Percentiles rank a stretch among this genome's conserved stretches.
These are phyloP conservation scores for Emericellopsis atlantica DNA, from an alignment of 2,329 filamentous ascomycete species.

Conservation along the genomic window DNA sequence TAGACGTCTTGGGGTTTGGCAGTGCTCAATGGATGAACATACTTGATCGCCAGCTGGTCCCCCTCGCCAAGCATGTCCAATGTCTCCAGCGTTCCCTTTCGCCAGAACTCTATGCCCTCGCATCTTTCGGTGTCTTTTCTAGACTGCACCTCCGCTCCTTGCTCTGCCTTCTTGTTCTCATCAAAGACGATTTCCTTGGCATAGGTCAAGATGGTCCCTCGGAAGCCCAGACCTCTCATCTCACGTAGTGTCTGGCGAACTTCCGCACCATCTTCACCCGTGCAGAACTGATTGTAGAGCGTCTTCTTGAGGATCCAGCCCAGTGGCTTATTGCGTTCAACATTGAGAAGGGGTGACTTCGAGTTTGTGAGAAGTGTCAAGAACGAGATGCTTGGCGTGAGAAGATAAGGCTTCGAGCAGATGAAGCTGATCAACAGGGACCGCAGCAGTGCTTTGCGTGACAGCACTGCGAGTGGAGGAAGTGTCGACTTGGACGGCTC, in stretches of 20 bases:
- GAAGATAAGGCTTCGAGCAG: background rate
- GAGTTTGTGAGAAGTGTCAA: background rate
- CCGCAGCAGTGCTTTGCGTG: background rate
- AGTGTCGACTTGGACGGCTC: no score
- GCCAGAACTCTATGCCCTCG: conserved; percentile 21
- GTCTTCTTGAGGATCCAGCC: conserved; percentile 33
- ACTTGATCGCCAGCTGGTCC: conserved; percentile 25
- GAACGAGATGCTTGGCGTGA: background rate
- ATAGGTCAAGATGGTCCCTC: conserved; percentile 44
- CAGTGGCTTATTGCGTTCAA: conserved; percentile 37
- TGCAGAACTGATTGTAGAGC: conserved; percentile 43
- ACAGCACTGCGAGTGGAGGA: background rate
- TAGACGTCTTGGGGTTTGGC: background rate
- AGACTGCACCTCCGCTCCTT: conserved; percentile 18
- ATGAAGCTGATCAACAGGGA: background rate
- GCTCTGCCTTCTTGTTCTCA: conserved; percentile 13
- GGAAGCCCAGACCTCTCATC: conserved; percentile 35
- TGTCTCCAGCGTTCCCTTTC: conserved; percentile 16
- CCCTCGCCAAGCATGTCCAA: conserved; percentile 17
- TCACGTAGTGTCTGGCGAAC: conserved; percentile 27
- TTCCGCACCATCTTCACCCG: conserved; percentile 33
- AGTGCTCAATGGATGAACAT: conserved; percentile 2
- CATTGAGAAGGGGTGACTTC: conserved; percentile 14
- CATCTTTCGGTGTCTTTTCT: conserved; percentile 24
- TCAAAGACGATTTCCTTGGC: conserved; percentile 30